Evolutionary conservation across 495 filamentous ascomycete species (phyloP), one percentile per base, ranked within the genome.

Genomic region (Xylaria flabelliformis): DNA sequence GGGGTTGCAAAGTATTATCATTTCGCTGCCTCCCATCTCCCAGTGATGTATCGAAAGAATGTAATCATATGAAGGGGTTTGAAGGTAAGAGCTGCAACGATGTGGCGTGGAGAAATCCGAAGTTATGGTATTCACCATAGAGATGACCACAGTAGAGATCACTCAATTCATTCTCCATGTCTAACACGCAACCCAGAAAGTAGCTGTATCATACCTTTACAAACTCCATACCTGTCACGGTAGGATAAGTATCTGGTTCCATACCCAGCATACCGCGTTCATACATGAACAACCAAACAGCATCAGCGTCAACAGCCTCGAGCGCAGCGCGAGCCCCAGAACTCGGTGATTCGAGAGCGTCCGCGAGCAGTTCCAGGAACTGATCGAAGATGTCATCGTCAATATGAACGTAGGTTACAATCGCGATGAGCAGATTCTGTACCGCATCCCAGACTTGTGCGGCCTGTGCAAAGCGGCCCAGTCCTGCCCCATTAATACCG

Each of bases 381-480:
- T 93, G 88, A 78, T 94, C 92, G 76, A 93, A 90, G 74, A 91
- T 83, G 29, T 88, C 87, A 58, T 90, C 88, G 26, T 85, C 83
- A 1, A 94, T 72, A 32, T 82, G 78, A 26, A 94, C 91, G 77
- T 86, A 83, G 36, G 79, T 78, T 13, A 90, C 81, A 17, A 93
- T 78, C 0, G 81, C 80, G 17, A 84, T 78, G 12, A 94, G 67
- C 32, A 92, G 80, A 48, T 73, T 77, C 42, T 90, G 76, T 19
- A 88, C 79, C 2, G 87, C 88, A 59, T 91, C 86, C 89, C 90
- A 91, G 1, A 88, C 77, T 75, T 88, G 84, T 8, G 81, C 83
- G 0, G 82, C 83, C n/a, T 88, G 85, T 0, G 88, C 78, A 74
- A 89, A 87, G 68, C 83, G 74, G 48, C 88, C 85, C 64, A 90